Base-by-base conservation (phyloP, 2,329 filamentous ascomycete genomes). In the Didymella keratinophila region DNA sequence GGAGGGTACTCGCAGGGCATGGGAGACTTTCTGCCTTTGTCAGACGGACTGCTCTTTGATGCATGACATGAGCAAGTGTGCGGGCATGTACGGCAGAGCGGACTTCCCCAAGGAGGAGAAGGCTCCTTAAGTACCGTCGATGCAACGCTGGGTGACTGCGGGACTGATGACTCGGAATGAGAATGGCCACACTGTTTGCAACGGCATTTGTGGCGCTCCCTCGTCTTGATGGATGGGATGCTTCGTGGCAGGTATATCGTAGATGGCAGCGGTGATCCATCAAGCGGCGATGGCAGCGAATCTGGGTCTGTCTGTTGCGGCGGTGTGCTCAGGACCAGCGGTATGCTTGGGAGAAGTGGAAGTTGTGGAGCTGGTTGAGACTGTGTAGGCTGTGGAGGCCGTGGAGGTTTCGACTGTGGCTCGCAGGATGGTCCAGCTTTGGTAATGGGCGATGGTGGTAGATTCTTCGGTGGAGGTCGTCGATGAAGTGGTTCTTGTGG, bases 191-290 rank as follows among this genome's bases (percentile, higher is more conserved):
- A 48, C 12, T 34, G 28, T 10, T n/a, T 48, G 34, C 41, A 43
- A 12, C 18, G 39, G 36, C 23, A 30, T 5, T 28, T 21, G 6
- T 27, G 8, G 4, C 6, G 20, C 9, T n/a, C 28, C 42, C 9
- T 20, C 1, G 14, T 28, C 16, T 9, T 43, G n/a, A n/a, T 12
- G 8, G 36, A 6, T 11, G 25, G 36, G 11, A 14, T 5, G 32
- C 34, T 23, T 53, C 12, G 30, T 16, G 46, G 32, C 14, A 23
- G 3, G 18, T 23, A 32, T 25, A 9, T 30, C 12, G 5, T 25
- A 14, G 52, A 48, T 11, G 43, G 51, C 39, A 41, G 32, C 5
- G 42, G 56, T 28, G 56, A 45, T 23, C 56, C 56, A 39, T 58
- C 56, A 9, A 50, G 42, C 11, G 45, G 56, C 21, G 56, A 58